Evolutionary conservation across 1,284 basidiomycete genomes (phyloP).

Genomic region (Moniliella sp.): DNA sequence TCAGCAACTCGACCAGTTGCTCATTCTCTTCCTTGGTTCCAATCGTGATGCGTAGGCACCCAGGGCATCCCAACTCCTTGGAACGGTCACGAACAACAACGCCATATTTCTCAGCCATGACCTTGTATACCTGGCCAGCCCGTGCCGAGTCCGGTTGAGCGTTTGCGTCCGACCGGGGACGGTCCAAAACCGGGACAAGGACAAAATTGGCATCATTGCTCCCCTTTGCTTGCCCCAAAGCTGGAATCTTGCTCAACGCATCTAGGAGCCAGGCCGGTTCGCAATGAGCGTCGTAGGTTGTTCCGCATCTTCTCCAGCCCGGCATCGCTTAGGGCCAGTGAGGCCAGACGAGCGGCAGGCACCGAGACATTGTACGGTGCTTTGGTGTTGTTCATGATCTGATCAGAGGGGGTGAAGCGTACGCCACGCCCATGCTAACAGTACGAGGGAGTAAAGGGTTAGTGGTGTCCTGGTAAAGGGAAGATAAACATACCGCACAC

Average conservation of each 20-base stretch:
- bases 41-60: slow-evolving; percentile 70
- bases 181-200: slow-evolving; percentile 56
- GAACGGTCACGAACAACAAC: slow-evolving; percentile 81
- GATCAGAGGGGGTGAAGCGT: slow-evolving; percentile 75
- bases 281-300: slow-evolving; percentile 47
- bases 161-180: no score
- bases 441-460: not conserved
- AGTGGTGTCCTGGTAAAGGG: not conserved
- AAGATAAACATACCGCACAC: slow-evolving; percentile 53
- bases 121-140: slow-evolving; percentile 53
- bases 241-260: slow-evolving; percentile 38
- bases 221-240: slow-evolving; percentile 52
- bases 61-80: slow-evolving; percentile 62
- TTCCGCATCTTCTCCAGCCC: slow-evolving; percentile 48
- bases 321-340: slow-evolving; percentile 50
- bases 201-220: slow-evolving; percentile 80
- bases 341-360: slow-evolving; percentile 63
- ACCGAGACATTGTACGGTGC: slow-evolving; percentile 92
- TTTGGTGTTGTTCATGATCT: slow-evolving; percentile 82
- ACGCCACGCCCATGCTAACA: slow-evolving; percentile 64
- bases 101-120: slow-evolving; percentile 57
- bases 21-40: slow-evolving; percentile 55
- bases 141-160: slow-evolving; percentile 50
- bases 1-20: slow-evolving; percentile 17
- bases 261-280: slow-evolving; percentile 44